Evolutionary conservation across 495 filamentous ascomycete genomes (phyloP).

Genomic region (Zalerion maritima): DNA sequence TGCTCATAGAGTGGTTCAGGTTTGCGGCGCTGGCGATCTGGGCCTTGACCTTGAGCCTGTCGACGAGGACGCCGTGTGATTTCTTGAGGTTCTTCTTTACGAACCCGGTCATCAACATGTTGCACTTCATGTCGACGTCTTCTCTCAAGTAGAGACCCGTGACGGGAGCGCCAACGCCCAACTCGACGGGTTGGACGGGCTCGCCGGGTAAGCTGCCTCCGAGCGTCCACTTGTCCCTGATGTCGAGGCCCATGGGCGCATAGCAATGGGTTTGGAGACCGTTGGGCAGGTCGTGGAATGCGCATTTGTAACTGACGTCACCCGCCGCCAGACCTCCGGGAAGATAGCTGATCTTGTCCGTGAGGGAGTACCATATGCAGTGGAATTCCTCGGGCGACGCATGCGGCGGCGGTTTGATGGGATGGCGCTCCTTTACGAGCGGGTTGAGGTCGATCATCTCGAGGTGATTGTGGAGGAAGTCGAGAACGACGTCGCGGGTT

Average conservation of each 20-base stretch:
- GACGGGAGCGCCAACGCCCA: constrained; percentile 43
- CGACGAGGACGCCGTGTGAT: constrained; percentile 49
- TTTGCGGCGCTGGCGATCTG: constrained; percentile 11
- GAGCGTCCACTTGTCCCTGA: constrained; percentile 52
- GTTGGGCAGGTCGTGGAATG: constrained; percentile 53
- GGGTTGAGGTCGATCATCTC: constrained; percentile 77
- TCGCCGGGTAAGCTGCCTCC: constrained; percentile 52
- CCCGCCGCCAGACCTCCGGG: constrained; percentile 48
- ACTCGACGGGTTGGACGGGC: constrained; percentile 38
- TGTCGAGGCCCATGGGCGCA: constrained; percentile 49
- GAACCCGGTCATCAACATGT: constrained; percentile 53
- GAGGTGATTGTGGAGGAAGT: constrained; percentile 54
- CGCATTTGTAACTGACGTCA: constrained; percentile 58
- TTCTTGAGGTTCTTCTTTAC: constrained; percentile 65
- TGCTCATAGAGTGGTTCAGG: no score
- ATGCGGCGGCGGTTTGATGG: constrained; percentile 45
- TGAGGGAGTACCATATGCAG: constrained; percentile 57
- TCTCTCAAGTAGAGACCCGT: constrained; percentile 60
- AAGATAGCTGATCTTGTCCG: constrained; percentile 57
- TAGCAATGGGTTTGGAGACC: constrained; percentile 66
- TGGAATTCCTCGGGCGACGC: constrained; percentile 50
- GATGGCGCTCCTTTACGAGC: constrained; percentile 52
- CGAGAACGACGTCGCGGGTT: constrained; percentile 48
- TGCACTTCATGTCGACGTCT: constrained; percentile 65
- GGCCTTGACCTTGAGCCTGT: constrained; percentile 47